Evolutionary conservation across 1,284 basidiomycete genomes (phyloP).

Genomic region (Xanthoconium separans): DNA sequence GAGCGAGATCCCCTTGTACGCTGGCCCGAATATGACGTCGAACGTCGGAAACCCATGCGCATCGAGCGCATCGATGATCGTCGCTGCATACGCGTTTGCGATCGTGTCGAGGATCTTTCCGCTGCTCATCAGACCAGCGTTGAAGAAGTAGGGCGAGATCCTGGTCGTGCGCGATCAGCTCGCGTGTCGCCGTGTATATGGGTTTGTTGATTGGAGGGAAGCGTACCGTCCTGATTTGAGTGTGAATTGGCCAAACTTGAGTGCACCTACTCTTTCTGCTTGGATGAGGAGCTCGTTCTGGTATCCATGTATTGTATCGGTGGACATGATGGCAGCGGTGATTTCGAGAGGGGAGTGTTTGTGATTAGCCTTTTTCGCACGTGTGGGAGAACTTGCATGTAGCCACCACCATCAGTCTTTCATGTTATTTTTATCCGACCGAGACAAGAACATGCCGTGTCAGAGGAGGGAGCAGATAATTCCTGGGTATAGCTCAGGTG

Average conservation of each 20-base stretch:
- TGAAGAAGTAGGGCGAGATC: constrained; percentile 95
- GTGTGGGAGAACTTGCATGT: too few relatives aligned
- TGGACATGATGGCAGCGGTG: constrained; percentile 20
- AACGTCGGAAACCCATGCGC: constrained; percentile 61
- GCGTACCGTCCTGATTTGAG: constrained; percentile 92
- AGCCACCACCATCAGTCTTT: too few relatives aligned
- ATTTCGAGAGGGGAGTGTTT: too few relatives aligned
- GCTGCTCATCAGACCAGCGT: constrained; percentile 86
- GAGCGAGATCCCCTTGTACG: constrained; percentile 97
- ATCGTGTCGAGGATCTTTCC: constrained; percentile 81
- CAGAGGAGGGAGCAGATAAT: too few relatives aligned
- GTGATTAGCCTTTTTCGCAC: too few relatives aligned
- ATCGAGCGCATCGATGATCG: constrained; percentile 54
- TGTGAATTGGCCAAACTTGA: constrained; percentile 89
- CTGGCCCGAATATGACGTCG: constrained; percentile 94
- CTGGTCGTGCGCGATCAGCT: constrained; percentile 40
- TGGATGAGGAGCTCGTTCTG: constrained; percentile 49
- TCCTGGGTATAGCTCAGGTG: too few relatives aligned
- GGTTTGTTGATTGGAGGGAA: background rate
- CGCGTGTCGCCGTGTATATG: background rate
- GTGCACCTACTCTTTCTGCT: constrained; percentile 56
- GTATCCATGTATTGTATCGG: constrained; percentile 26
- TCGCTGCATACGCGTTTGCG: constrained; percentile 85
- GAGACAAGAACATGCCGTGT: too few relatives aligned
- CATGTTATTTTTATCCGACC: too few relatives aligned